These are phyloP conservation scores for Lunularia cruciata DNA, from an alignment of 225 moss, liverwort and hornwort species.

Conservation along the genomic window DNA sequence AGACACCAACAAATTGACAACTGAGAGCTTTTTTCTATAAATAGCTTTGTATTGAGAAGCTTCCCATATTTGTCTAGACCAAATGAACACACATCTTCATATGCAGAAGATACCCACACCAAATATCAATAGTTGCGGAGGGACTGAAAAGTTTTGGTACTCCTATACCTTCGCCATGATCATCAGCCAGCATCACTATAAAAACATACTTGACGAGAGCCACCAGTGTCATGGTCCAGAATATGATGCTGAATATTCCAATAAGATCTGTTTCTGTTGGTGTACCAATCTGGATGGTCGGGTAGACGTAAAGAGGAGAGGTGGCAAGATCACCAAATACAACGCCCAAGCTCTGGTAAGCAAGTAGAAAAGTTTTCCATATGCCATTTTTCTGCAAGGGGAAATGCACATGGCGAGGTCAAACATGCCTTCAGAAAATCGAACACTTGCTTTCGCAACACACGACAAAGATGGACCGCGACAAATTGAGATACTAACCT, in stretches of 20 bases:
- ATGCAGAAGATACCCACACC: too few species aligned
- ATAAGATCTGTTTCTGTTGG: constrained; percentile 59
- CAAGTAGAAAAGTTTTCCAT: constrained; percentile 53
- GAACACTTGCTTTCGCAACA: background rate
- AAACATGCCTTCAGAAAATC: background rate
- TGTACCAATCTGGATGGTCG: constrained; percentile 54
- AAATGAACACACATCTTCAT: too few species aligned
- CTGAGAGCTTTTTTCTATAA: too few species aligned
- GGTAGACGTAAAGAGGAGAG: constrained; percentile 83
- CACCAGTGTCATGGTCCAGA: constrained; percentile 82
- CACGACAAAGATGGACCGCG: background rate
- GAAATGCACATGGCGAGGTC: background rate
- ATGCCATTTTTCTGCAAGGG: constrained; percentile 66
- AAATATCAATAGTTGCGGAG: too few species aligned
- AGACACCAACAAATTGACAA: too few species aligned
- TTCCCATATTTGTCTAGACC: too few species aligned
- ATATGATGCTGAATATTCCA: constrained; percentile 67
- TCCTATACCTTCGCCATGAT: constrained; percentile 72
- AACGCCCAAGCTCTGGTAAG: constrained; percentile 72
- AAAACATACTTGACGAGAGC: constrained; percentile 64
- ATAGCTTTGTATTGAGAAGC: too few species aligned
- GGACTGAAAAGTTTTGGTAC: background rate
- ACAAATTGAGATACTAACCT: background rate
- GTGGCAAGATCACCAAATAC: constrained; percentile 86
- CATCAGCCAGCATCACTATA: constrained; percentile 68